Evolutionary conservation across 495 filamentous ascomycete species (phyloP).

Genomic region (Hypoxylon fragiforme): DNA sequence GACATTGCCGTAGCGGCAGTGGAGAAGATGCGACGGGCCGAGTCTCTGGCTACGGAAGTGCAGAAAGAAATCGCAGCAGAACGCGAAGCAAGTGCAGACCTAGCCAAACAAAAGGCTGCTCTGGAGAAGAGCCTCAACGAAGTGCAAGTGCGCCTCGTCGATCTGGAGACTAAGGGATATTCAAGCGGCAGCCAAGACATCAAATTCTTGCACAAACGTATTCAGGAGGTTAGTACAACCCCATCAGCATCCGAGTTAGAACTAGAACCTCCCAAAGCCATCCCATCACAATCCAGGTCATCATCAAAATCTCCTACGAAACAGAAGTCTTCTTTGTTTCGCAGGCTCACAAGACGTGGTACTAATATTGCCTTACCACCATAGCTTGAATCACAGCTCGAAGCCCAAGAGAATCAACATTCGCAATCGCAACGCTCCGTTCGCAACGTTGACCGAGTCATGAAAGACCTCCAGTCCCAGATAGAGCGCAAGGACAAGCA

Average conservation of each 20-base stretch:
- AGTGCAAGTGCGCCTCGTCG: constrained; percentile 83
- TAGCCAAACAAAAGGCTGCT: constrained; percentile 89
- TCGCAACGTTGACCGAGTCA: constrained; percentile 91
- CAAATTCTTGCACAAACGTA: constrained; percentile 88
- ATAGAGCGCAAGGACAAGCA: constrained; percentile 91
- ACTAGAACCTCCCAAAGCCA: constrained; percentile 11
- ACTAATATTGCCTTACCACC: constrained; percentile 33
- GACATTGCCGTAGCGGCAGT: constrained; percentile 91
- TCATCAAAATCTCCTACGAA: constrained; percentile 13
- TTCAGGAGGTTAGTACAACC: constrained; percentile 79
- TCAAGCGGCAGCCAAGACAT: constrained; percentile 92
- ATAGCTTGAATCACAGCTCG: constrained; percentile 90
- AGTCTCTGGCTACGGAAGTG: constrained; percentile 83
- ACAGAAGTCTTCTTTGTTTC: constrained; percentile 24
- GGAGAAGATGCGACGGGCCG: constrained; percentile 97
- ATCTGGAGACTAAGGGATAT: constrained; percentile 96
- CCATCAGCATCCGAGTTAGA: constrained; percentile 9
- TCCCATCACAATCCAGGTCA: no score
- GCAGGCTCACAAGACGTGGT: constrained; percentile 29
- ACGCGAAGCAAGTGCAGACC: constrained; percentile 76
- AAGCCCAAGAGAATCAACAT: constrained; percentile 76
- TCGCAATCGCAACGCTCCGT: constrained; percentile 80
- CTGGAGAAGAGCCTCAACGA: constrained; percentile 93
- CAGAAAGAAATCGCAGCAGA: constrained; percentile 95
- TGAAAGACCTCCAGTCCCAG: constrained; percentile 90